Evolutionary conservation across 805 yeast species (phyloP).

Genomic region (Saccharomycopsis sp.): DNA sequence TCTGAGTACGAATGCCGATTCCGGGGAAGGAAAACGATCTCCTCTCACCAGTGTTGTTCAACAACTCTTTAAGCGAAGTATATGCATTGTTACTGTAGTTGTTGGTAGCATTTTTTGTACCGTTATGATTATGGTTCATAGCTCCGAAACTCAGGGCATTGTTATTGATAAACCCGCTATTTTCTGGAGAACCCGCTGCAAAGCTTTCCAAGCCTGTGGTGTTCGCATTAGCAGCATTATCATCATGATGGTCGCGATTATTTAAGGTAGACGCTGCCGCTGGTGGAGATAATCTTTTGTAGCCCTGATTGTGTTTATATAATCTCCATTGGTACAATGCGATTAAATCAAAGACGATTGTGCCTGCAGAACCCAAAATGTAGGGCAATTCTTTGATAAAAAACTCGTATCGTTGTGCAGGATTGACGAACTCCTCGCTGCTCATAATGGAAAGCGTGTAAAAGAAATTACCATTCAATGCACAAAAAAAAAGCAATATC

Average conservation of each 20-base stretch:
- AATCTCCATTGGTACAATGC: constrained; percentile 51
- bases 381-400: constrained; percentile 71
- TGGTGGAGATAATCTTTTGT: constrained; percentile 2
- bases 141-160: neutral
- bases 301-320: constrained; percentile 7
- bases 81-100: neutral
- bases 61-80: neutral
- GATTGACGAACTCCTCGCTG: constrained; percentile 45
- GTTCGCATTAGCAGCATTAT: neutral
- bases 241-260: neutral
- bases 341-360: constrained; percentile 67
- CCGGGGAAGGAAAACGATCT: neutral
- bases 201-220: neutral
- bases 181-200: constrained; percentile 1
- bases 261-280: constrained; percentile 1
- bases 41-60: neutral
- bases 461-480: constrained; percentile 69
- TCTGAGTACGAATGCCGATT: neutral
- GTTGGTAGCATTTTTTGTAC: neutral
- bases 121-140: neutral
- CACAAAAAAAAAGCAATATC: constrained; percentile 71
- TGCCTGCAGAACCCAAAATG: constrained; percentile 80
- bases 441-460: constrained; percentile 71
- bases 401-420: constrained; percentile 33
- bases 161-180: neutral